Percentiles rank a stretch among this genome's conserved stretches.
Conservation (phyloP, 257 asterid genomes). For the Solanum peruvianum region DNA sequence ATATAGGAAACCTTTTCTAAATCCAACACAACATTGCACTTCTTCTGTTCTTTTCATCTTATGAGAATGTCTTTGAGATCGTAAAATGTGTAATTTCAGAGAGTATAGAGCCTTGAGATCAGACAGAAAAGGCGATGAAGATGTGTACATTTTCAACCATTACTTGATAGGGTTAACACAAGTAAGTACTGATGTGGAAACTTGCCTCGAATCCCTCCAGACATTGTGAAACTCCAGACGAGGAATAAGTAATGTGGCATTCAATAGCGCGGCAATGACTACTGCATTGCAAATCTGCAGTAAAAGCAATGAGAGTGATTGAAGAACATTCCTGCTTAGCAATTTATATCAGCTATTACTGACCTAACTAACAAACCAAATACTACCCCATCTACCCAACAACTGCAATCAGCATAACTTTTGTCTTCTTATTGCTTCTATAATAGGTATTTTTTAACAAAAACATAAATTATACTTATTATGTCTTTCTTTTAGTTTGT, state of each 20-base stretch:
- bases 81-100: not conserved
- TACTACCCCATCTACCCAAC: not conserved
- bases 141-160: not conserved
- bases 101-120: not conserved
- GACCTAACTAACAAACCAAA: not conserved
- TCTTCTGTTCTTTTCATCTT: not conserved
- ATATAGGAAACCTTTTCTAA: not conserved
- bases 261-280: conserved; percentile 72
- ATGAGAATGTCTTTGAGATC: not conserved
- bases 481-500: not conserved
- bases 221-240: conserved; percentile 63
- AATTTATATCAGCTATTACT: not conserved
- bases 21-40: not conserved
- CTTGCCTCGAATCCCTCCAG: conserved; percentile 83
- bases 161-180: not conserved
- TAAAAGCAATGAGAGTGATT: not conserved
- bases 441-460: not conserved
- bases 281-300: conserved; percentile 86
- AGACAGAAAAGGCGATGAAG: not conserved
- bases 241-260: conserved; percentile 78
- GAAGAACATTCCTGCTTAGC: not conserved
- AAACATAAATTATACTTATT: too few relatives aligned
- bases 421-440: not conserved
- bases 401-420: not conserved
- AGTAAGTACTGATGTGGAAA: not conserved